phyloP scores from a whole-genome alignment of 108 stramenopile species.

The Nannochloropsis gaditana region DNA sequence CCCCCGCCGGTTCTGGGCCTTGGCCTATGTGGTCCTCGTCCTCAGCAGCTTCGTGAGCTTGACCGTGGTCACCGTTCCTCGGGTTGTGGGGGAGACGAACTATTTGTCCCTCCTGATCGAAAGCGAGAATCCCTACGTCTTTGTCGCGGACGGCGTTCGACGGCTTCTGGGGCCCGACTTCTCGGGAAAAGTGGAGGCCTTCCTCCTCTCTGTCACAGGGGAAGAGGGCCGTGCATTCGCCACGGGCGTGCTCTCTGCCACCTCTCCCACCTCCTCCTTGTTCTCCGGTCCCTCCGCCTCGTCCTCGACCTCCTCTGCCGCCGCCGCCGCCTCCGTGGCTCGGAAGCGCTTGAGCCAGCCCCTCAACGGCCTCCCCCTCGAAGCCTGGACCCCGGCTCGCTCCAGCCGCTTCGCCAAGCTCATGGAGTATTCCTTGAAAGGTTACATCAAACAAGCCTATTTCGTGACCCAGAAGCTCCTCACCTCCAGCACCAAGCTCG shows the following conservation, averaged over 20 bases:
- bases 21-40: neutral
- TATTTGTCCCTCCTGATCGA: neutral
- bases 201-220: constrained; percentile 41
- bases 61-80: neutral
- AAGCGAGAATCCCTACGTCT: constrained; percentile 10
- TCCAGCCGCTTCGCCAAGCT: constrained; percentile 40
- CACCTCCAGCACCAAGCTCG: constrained; percentile 29
- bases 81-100: constrained; percentile 1
- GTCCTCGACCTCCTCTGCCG: neutral
- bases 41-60: neutral
- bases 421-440: constrained; percentile 30
- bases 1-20: neutral
- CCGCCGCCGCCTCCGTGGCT: neutral
- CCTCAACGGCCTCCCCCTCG: neutral
- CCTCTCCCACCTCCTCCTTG: neutral
- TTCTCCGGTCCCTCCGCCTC: neutral
- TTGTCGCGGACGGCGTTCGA: neutral
- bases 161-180: constrained; percentile 24
- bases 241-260: constrained; percentile 12
- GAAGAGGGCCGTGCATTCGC: constrained; percentile 39
- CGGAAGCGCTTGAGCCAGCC: neutral
- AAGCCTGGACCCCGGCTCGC: constrained; percentile 28
- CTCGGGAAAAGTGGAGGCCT: constrained; percentile 34
- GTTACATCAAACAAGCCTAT: constrained; percentile 32
- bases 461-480: constrained; percentile 28